Conservation (phyloP, 805 yeast species). For the Tetrapisispora nanseiensis region DNA sequence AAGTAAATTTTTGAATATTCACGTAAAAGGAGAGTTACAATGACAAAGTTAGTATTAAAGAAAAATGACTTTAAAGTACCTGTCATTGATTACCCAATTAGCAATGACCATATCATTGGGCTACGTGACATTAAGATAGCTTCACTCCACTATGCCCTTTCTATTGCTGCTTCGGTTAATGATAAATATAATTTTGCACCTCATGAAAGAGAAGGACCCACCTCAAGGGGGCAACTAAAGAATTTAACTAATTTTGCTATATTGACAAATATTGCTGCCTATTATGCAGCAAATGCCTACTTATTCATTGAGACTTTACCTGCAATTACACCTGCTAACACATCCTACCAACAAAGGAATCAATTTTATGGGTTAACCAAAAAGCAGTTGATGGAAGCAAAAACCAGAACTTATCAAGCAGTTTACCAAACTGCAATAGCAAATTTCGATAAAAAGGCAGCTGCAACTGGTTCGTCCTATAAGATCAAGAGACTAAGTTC, state of each 20-base stretch:
- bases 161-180: neutral
- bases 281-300: neutral
- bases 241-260: conserved; percentile 1
- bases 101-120: conserved; percentile 1
- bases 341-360: neutral
- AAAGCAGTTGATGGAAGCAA: neutral
- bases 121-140: neutral
- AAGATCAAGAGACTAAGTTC: neutral
- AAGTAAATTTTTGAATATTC: neutral
- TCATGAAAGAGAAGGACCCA: neutral
- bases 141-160: neutral
- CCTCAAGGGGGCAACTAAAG: neutral
- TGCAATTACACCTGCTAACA: neutral
- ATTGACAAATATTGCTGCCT: conserved; percentile 1
- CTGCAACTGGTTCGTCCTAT: neutral
- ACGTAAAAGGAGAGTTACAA: neutral
- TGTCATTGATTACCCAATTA: neutral
- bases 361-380: neutral
- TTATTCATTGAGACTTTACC: conserved; percentile 2
- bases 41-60: neutral
- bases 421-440: neutral
- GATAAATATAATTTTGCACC: neutral
- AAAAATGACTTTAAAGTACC: conserved; percentile 1
- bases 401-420: conserved; percentile 1
- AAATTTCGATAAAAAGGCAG: neutral